Evolutionary conservation across 192 early-diverging fungal species (phyloP).

Genomic region (Rhizoclosmatium globosum): DNA sequence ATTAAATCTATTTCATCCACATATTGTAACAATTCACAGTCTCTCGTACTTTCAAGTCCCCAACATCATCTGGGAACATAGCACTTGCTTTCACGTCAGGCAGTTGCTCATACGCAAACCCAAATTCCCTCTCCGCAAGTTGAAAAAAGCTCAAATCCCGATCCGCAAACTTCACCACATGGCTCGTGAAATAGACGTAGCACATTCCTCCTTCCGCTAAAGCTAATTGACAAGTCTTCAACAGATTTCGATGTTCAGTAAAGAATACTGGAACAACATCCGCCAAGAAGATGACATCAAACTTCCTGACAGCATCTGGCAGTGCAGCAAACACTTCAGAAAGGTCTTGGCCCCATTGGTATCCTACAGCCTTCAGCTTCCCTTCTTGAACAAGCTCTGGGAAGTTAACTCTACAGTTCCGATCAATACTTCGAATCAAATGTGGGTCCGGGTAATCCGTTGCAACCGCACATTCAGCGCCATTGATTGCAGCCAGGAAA

Average conservation of each 20-base stretch:
- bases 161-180: conserved; percentile 84
- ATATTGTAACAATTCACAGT: conserved; percentile 85
- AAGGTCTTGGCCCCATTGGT: conserved; percentile 76
- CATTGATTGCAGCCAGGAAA: conserved; percentile 73
- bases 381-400: conserved; percentile 35
- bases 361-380: conserved; percentile 38
- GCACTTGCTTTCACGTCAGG: conserved; percentile 70
- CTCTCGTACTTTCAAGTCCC: conserved; percentile 77
- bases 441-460: conserved; percentile 84
- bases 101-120: conserved; percentile 75
- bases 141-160: conserved; percentile 87
- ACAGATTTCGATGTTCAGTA: conserved; percentile 82
- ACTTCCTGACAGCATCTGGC: conserved; percentile 46
- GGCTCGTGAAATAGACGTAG: conserved; percentile 84
- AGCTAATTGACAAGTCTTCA: conserved; percentile 71
- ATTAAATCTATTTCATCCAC: conserved; percentile 30
- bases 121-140: conserved; percentile 65
- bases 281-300: conserved; percentile 83
- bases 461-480: conserved; percentile 70
- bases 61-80: conserved; percentile 91
- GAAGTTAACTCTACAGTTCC: conserved; percentile 68
- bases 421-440: conserved; percentile 78
- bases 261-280: conserved; percentile 86
- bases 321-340: conserved; percentile 45
- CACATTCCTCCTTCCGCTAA: conserved; percentile 55